phyloP scores from a whole-genome alignment of 1,139 yeast genomes.

The Lodderomyces metapsilosis region DNA sequence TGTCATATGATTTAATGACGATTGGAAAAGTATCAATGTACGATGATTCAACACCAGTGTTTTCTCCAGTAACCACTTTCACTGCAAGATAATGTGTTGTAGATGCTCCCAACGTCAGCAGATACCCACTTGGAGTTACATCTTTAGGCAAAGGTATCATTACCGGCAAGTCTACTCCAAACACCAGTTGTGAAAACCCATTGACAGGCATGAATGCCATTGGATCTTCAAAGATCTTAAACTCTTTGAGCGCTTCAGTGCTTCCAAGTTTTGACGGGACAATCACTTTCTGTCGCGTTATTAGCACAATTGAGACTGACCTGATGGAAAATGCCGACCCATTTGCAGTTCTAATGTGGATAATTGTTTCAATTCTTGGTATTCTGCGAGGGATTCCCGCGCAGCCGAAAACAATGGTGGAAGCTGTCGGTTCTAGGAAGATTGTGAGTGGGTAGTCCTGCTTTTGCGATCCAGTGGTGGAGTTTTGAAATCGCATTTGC shows the following conservation, averaged over 20 bases:
- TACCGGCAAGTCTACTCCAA: constrained; percentile 61
- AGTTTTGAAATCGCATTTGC: constrained; percentile 9
- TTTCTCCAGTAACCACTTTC: constrained; percentile 32
- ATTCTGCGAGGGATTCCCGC: constrained; percentile 64
- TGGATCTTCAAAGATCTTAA: constrained; percentile 36
- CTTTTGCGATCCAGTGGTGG: constrained; percentile 12
- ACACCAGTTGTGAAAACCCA: constrained; percentile 36
- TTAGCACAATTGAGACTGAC: constrained; percentile 36
- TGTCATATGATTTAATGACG: constrained; percentile 49
- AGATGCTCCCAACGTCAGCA: constrained; percentile 39
- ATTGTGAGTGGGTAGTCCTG: constrained; percentile 29
- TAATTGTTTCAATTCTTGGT: constrained; percentile 46
- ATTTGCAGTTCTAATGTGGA: constrained; percentile 38
- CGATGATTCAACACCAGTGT: constrained; percentile 29
- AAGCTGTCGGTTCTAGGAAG: constrained; percentile 45
- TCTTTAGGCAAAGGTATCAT: constrained; percentile 58
- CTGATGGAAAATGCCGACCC: constrained; percentile 41
- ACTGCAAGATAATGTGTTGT: constrained; percentile 39
- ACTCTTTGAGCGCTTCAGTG: constrained; percentile 37
- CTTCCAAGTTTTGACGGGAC: constrained; percentile 44
- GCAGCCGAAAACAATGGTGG: constrained; percentile 55
- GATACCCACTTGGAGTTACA: constrained; percentile 45
- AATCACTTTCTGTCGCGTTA: constrained; percentile 39
- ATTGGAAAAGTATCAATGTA: constrained; percentile 44
- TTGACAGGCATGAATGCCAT: constrained; percentile 36